Conservation (phyloP, 306 rosid species). For the Echinosophora koreensis region DNA sequence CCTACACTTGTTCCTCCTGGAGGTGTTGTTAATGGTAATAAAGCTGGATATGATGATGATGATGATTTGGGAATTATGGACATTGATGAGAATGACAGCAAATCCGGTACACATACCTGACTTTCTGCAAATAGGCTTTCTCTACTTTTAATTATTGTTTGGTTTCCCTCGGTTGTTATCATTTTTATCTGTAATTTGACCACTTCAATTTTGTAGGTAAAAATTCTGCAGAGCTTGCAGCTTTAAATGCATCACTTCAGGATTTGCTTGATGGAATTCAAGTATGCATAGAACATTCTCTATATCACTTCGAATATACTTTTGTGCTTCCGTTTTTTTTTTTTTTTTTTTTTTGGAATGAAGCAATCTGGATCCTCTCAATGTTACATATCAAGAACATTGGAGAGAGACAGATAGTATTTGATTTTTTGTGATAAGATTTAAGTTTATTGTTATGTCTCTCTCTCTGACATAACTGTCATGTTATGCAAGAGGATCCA, state of each 20-base stretch:
- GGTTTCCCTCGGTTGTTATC: background rate
- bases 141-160: slow-evolving; percentile 14
- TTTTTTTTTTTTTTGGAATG: slow-evolving; percentile 18
- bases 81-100: slow-evolving; percentile 88
- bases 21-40: slow-evolving; percentile 80
- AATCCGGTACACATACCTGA: slow-evolving; percentile 66
- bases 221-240: slow-evolving; percentile 84
- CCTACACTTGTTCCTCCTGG: slow-evolving; percentile 97
- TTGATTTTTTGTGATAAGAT: slow-evolving; percentile 3
- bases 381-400: slow-evolving; percentile 6
- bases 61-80: slow-evolving; percentile 99
- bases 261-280: slow-evolving; percentile 97
- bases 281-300: slow-evolving; percentile 56
- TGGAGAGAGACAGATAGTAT: background rate
- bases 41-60: slow-evolving; percentile 64
- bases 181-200: slow-evolving; percentile 29
- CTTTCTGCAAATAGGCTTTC: slow-evolving; percentile 14
- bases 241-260: slow-evolving; percentile 90
- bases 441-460: slow-evolving; percentile 1
- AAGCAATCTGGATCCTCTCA: slow-evolving; percentile 34
- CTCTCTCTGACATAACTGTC: slow-evolving; percentile 17
- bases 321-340: slow-evolving; percentile 34
- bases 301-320: slow-evolving; percentile 25
- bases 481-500: slow-evolving; percentile 7
- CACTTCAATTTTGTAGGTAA: slow-evolving; percentile 62